Evolutionary conservation across 2,329 filamentous ascomycete genomes (phyloP).

Genomic region (Pyrenophora teres): DNA sequence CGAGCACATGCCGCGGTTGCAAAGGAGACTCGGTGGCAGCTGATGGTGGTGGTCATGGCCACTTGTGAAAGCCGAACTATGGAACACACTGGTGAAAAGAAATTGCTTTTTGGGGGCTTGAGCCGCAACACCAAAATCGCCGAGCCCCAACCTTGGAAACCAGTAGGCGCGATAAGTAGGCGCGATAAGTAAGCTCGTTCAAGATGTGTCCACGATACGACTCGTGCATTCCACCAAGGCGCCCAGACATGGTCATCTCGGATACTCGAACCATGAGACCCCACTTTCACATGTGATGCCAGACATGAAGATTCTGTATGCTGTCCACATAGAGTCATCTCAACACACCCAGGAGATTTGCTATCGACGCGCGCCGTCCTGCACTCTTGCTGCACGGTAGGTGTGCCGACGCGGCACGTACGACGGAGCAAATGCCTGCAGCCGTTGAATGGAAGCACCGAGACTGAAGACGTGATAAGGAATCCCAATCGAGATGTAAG

Average conservation of each 20-base stretch:
- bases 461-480: slow-evolving; percentile 8
- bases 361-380: slow-evolving; percentile 8
- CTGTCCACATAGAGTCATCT: not conserved
- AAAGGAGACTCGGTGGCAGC: slow-evolving; percentile 12
- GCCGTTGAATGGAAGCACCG: slow-evolving; percentile 6
- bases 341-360: slow-evolving; percentile 12
- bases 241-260: slow-evolving; percentile 1
- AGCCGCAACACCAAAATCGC: slow-evolving; percentile 16
- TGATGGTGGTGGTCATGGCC: slow-evolving; percentile 6
- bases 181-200: slow-evolving; percentile 15
- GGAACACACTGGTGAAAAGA: not conserved
- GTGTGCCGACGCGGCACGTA: slow-evolving; percentile 14
- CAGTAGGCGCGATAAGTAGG: slow-evolving; percentile 4
- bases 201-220: slow-evolving; percentile 10
- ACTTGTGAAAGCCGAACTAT: slow-evolving; percentile 7
- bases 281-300: slow-evolving; percentile 27
- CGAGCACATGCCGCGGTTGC: slow-evolving; percentile 14
- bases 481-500: slow-evolving; percentile 7
- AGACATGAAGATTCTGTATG: too few species aligned
- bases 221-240: slow-evolving; percentile 5
- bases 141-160: not conserved
- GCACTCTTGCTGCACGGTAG: slow-evolving; percentile 7
- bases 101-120: not conserved
- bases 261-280: not conserved
- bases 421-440: slow-evolving; percentile 9